Base-by-base conservation (phyloP, 495 filamentous ascomycete species). In the Thozetella sp. region DNA sequence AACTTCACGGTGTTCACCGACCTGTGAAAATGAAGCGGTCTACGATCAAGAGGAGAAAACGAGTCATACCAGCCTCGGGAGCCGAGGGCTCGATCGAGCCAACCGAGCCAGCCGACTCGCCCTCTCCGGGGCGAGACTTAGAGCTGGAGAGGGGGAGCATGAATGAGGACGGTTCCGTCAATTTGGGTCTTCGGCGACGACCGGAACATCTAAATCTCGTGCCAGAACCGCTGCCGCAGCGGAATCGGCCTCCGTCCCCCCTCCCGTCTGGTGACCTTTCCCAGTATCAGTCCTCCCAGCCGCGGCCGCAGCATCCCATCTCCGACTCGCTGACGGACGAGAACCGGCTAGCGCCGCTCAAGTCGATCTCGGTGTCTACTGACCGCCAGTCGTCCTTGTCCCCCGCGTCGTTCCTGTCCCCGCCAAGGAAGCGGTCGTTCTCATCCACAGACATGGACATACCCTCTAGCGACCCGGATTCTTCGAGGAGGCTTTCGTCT, bases 21-120 rank as follows among this genome's bases (percentile, higher is more conserved):
- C 95, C 95, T 6, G 90, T 93, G 13, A 90, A 90, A 0, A 98
- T 99, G 96, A 99, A 99, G 74, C 98, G 97, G 75, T 89, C 90
- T 0, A 87, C 95, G 54, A 99, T 99, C 72, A 98, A 98, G 75
- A 86, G 95, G 45, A 88, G 95, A 59, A 99, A 98, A 77, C 89
- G 95, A 20, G 93, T 99, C 17, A 92, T 99, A 45, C 94, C 95
- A 20, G 93, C 91, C 19, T 73, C 83, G 48, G 88, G 71, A 22
- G 67, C 62, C 10, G 77, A 77, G 43, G 59, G 58, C 37, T 78
- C 77, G 57, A 74, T 74, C 54, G 76, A 73, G 34, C 63, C 78
- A 34, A 69, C 69, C 23, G 75, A 80, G 50, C 78, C 76, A 19
- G 74, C 78, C 2, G 72, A 77, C 22, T 77, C 76, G 23, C 75